phyloP scores from a whole-genome alignment of 2,329 filamentous ascomycete genomes.

The Colletotrichum higginsianum region DNA sequence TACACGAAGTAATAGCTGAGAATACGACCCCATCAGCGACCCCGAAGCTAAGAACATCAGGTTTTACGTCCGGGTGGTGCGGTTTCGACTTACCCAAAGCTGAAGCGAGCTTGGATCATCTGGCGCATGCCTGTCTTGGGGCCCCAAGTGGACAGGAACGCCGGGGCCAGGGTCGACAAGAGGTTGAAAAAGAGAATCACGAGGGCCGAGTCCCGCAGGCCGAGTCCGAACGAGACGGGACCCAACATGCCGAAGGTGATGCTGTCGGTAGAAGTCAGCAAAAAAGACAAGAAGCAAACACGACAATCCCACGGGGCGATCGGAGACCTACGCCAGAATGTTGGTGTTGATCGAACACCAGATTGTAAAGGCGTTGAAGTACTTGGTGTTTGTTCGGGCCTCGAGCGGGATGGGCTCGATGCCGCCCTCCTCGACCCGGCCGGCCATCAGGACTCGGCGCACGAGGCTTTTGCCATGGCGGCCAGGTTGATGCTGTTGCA shows the following conservation, averaged over 20 bases:
- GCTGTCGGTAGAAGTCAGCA: constrained; percentile 45
- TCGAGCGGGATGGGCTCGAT: constrained; percentile 50
- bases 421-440: constrained; percentile 49
- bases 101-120: constrained; percentile 61
- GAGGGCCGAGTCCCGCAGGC: constrained; percentile 58
- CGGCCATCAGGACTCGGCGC: constrained; percentile 33
- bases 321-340: constrained; percentile 48
- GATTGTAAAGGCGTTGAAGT: constrained; percentile 51
- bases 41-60: too few species aligned
- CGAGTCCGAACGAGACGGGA: constrained; percentile 58
- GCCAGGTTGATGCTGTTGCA: constrained; percentile 1
- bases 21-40: background rate
- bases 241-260: constrained; percentile 61
- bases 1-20: constrained; percentile 44
- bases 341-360: constrained; percentile 52
- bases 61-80: too few species aligned
- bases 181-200: constrained; percentile 64
- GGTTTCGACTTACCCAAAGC: constrained; percentile 40
- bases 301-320: too few species aligned
- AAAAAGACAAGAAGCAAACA: background rate
- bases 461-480: constrained; percentile 20
- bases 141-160: constrained; percentile 59
- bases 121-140: constrained; percentile 63
- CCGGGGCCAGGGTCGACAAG: constrained; percentile 55
- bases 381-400: constrained; percentile 50